A percentile compares a stretch with the other conserved stretches of the same genome.
phyloP scores from a whole-genome alignment of 73 alveolate genomes.

The Paraurostyla sp. region DNA sequence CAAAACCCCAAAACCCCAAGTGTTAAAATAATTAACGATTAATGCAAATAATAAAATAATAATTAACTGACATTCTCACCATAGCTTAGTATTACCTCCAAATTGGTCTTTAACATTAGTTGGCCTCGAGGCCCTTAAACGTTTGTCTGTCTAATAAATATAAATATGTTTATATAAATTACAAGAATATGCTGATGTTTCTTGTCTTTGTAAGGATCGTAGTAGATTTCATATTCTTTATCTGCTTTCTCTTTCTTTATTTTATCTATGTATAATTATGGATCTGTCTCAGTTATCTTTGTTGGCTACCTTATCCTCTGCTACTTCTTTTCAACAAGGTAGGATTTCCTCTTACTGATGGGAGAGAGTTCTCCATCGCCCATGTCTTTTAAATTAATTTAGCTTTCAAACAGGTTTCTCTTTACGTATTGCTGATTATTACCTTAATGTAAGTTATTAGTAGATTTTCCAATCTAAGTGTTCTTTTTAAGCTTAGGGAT shows the following conservation, averaged over 20 bases:
- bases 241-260: background rate
- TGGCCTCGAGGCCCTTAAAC: background rate
- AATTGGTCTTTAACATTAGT: background rate
- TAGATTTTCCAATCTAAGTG: background rate
- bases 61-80: too few relatives aligned
- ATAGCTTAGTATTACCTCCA: background rate
- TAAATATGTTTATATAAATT: background rate
- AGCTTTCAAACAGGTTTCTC: conserved; percentile 27
- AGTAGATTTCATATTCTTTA: too few relatives aligned
- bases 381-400: conserved; percentile 27
- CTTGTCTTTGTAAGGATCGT: background rate
- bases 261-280: conserved; percentile 22
- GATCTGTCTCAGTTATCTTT: conserved; percentile 34
- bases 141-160: background rate
- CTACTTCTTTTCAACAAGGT: background rate
- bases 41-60: too few relatives aligned
- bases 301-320: conserved; percentile 2
- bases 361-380: conserved; percentile 38
- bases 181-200: background rate
- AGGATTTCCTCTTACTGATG: background rate
- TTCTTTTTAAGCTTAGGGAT: background rate
- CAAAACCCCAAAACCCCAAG: too few relatives aligned
- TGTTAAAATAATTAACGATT: too few relatives aligned
- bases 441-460: background rate
- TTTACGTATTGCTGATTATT: background rate